Conservation (phyloP, 805 yeast species). For the Sugiyamaella chiloensis region DNA sequence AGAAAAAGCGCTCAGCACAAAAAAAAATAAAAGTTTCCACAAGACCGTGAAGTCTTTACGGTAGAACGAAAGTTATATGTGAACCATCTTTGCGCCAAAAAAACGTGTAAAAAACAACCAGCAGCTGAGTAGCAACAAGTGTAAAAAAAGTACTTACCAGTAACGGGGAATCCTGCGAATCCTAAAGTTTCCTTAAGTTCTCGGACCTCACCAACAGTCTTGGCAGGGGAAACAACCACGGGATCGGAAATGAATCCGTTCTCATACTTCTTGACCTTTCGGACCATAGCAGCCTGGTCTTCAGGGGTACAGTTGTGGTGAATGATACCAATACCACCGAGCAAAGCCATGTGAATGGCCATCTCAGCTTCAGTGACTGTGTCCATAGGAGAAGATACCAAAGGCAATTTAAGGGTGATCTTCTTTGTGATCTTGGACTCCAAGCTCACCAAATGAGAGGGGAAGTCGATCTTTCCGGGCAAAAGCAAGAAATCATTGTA, state of each 20-base stretch:
- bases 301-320: conserved; percentile 97
- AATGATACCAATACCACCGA: conserved; percentile 98
- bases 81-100: conserved; percentile 33
- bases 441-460: conserved; percentile 70
- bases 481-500: conserved; percentile 93
- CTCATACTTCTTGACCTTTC: conserved; percentile 92
- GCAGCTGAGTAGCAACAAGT: conserved; percentile 1
- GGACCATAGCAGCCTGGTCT: conserved; percentile 98
- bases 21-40: conserved; percentile 57
- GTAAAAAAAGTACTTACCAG: conserved; percentile 71
- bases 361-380: conserved; percentile 95
- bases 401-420: conserved; percentile 88
- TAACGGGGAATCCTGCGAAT: conserved; percentile 97
- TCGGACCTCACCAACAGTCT: conserved; percentile 79
- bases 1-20: conserved; percentile 9
- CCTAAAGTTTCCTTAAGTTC: conserved; percentile 69
- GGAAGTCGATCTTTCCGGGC: conserved; percentile 91
- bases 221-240: conserved; percentile 71
- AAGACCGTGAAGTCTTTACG: conserved; percentile 96
- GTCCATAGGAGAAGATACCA: conserved; percentile 98
- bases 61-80: conserved; percentile 98
- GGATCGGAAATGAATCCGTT: conserved; percentile 97
- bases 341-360: conserved; percentile 98
- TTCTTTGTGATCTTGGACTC: conserved; percentile 89
- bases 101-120: conserved; percentile 38